A percentile compares a stretch with the other conserved stretches of the same genome.
These are phyloP conservation scores for Claviceps sp. DNA, from an alignment of 2,329 filamentous ascomycete species.

Conservation along the genomic window DNA sequence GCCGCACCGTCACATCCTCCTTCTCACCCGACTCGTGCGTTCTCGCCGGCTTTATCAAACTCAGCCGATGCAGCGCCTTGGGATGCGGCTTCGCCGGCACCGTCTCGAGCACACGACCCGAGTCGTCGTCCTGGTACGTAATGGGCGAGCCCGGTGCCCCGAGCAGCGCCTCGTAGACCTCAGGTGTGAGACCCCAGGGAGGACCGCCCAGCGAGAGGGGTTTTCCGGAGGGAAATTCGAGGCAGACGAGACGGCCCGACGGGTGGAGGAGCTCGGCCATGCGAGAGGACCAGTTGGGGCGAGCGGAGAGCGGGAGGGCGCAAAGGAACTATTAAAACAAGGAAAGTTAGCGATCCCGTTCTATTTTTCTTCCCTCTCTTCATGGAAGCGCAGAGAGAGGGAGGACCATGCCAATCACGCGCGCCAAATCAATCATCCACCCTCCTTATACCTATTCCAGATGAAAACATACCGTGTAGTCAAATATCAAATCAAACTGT, in stretches of 20 bases:
- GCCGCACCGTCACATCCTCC: conserved; percentile 31
- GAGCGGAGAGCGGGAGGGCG: conserved; percentile 40
- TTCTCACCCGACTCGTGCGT: conserved; percentile 35
- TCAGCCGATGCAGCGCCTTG: conserved; percentile 29
- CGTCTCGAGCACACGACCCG: conserved; percentile 29
- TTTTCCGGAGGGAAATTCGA: conserved; percentile 71
- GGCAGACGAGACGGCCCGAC: conserved; percentile 41
- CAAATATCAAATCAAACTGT: conserved; percentile 53
- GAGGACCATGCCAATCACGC: too few species aligned
- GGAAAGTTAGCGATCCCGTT: not conserved
- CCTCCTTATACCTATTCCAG: too few species aligned
- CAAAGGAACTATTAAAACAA: conserved; percentile 40
- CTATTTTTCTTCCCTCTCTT: not conserved
- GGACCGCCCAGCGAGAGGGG: conserved; percentile 52
- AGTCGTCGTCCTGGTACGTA: conserved; percentile 36
- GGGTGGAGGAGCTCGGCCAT: conserved; percentile 36
- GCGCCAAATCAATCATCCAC: too few species aligned
- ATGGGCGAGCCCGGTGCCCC: conserved; percentile 55
- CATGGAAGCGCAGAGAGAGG: too few species aligned
- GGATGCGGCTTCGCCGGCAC: conserved; percentile 21
- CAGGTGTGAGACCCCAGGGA: conserved; percentile 56
- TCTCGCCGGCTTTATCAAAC: conserved; percentile 34
- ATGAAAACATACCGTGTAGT: conserved; percentile 38
- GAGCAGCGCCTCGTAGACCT: conserved; percentile 60
- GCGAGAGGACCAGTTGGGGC: conserved; percentile 39